Percentiles rank a stretch among this genome's conserved stretches.
Evolutionary conservation across 108 stramenopile genomes (phyloP).

Genomic region (Nitzschia sp.): DNA sequence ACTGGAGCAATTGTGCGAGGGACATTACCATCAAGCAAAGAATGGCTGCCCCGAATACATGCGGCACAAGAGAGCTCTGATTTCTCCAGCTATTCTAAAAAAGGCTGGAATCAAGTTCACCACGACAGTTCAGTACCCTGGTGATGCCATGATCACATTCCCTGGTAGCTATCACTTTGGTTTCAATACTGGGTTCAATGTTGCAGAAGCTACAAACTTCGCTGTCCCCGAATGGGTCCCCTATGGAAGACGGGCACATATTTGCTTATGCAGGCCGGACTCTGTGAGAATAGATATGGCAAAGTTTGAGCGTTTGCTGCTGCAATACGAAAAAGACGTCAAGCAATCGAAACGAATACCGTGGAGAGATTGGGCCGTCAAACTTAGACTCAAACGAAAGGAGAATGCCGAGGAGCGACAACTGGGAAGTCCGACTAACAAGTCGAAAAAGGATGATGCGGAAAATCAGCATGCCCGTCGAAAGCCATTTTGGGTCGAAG

Average conservation of each 20-base stretch:
- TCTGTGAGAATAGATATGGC: constrained; percentile 92
- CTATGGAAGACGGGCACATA: constrained; percentile 68
- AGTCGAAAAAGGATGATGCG: constrained; percentile 29
- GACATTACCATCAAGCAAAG: constrained; percentile 68
- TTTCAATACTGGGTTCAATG: constrained; percentile 97
- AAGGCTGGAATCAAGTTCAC: constrained; percentile 92
- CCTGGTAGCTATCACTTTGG: constrained; percentile 97
- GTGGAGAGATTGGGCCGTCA: constrained; percentile 41
- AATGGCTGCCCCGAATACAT: constrained; percentile 89
- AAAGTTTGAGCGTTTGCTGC: constrained; percentile 67
- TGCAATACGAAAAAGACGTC: constrained; percentile 70
- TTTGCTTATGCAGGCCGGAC: constrained; percentile 93
- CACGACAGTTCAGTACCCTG: constrained; percentile 91
- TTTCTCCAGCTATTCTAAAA: constrained; percentile 85
- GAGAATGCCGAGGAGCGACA: background rate
- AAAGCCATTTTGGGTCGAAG: constrained; percentile 55
- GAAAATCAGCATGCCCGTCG: background rate
- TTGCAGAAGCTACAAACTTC: constrained; percentile 95
- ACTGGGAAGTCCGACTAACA: background rate
- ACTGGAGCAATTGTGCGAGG: constrained; percentile 81
- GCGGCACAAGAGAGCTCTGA: constrained; percentile 93
- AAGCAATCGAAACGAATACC: constrained; percentile 30
- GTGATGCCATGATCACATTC: constrained; percentile 97
- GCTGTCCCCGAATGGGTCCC: constrained; percentile 95
- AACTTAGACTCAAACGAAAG: constrained; percentile 18